Conservation (phyloP, 2,329 filamentous ascomycete species). For the Colletotrichum destructivum region DNA sequence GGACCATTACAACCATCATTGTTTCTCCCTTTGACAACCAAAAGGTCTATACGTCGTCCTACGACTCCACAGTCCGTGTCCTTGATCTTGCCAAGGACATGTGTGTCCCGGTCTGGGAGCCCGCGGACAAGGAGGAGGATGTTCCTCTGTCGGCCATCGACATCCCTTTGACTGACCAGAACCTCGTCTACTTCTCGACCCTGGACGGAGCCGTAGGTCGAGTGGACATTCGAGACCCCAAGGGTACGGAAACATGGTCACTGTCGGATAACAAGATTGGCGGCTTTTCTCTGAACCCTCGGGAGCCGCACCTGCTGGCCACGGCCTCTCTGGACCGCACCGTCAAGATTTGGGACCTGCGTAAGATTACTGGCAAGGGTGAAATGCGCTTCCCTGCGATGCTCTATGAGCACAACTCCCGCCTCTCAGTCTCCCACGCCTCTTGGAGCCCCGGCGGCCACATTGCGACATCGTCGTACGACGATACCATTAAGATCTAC, state of each 20-base stretch:
- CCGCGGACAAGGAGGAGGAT: conserved; percentile 77
- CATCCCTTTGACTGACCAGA: conserved; percentile 78
- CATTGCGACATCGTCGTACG: conserved; percentile 92
- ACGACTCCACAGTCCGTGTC: conserved; percentile 92
- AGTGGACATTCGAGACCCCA: conserved; percentile 79
- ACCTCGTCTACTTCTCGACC: conserved; percentile 89
- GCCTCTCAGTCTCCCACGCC: conserved; percentile 91
- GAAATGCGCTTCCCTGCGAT: conserved; percentile 75
- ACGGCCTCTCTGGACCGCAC: conserved; percentile 93
- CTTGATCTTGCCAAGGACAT: conserved; percentile 86
- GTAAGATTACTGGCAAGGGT: conserved; percentile 79
- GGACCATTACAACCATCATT: conserved; percentile 89
- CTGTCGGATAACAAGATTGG: conserved; percentile 95
- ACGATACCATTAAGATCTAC: conserved; percentile 95
- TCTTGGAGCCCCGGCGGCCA: conserved; percentile 90
- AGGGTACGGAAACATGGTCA: conserved; percentile 76
- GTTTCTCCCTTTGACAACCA: conserved; percentile 82
- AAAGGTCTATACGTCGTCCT: conserved; percentile 86
- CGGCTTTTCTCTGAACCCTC: conserved; percentile 88
- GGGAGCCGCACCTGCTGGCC: conserved; percentile 85
- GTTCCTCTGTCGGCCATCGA: conserved; percentile 88
- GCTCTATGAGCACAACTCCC: conserved; percentile 85
- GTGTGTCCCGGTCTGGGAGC: conserved; percentile 86
- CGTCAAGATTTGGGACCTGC: conserved; percentile 92
- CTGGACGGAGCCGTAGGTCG: conserved; percentile 85